Percentiles rank a stretch among this genome's conserved stretches.
phyloP scores from a whole-genome alignment of 768 basidiomycete genomes.

The Suillus decipiens region DNA sequence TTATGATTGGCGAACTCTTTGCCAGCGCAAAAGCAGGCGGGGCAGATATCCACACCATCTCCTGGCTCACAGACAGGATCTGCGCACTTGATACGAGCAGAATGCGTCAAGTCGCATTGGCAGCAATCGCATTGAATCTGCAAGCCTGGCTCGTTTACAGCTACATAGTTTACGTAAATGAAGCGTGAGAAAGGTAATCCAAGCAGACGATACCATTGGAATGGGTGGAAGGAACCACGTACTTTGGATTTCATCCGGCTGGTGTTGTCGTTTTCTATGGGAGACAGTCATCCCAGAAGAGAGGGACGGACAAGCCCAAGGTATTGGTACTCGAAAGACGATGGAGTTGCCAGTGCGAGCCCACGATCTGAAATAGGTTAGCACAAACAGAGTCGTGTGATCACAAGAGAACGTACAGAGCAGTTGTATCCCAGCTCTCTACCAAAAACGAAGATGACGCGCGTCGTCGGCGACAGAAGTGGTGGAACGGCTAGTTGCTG shows the following conservation, averaged over 20 bases:
- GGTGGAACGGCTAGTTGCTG: background rate
- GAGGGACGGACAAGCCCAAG: background rate
- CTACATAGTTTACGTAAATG: constrained; percentile 41
- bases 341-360: background rate
- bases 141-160: constrained; percentile 78
- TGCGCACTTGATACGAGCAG: constrained; percentile 96
- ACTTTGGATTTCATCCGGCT: constrained; percentile 69
- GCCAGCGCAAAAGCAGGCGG: constrained; percentile 88
- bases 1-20: constrained; percentile 88
- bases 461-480: background rate
- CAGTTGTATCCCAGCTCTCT: background rate
- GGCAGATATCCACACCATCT: constrained; percentile 91
- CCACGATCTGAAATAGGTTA: background rate
- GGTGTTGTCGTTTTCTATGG: constrained; percentile 63
- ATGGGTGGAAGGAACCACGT: constrained; percentile 25
- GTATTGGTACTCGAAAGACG: background rate
- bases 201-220: background rate
- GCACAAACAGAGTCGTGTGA: background rate
- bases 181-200: constrained; percentile 29
- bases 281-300: constrained; percentile 56
- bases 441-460: background rate
- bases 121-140: constrained; percentile 87
- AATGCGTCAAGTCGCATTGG: constrained; percentile 87
- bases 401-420: background rate
- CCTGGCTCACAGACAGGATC: constrained; percentile 71